A percentile compares a stretch with the other conserved stretches of the same genome.
Evolutionary conservation across 2,329 filamentous ascomycete genomes (phyloP).

Genomic region (Cladophialophora psammophila): DNA sequence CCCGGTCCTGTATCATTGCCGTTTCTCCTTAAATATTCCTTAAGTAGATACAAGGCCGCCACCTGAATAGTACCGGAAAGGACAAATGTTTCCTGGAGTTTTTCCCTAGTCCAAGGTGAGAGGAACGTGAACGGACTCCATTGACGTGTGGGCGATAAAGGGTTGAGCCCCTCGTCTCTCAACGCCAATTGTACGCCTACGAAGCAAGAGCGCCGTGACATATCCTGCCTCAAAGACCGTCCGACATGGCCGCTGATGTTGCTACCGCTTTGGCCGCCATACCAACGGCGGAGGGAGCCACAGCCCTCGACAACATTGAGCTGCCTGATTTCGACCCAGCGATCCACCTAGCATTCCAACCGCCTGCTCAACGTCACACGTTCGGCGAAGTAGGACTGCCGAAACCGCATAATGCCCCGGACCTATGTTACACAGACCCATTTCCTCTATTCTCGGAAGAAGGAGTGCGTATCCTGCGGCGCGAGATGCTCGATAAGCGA

Average conservation of each 20-base stretch:
- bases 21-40: not conserved
- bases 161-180: not conserved
- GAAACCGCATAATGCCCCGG: constrained; percentile 16
- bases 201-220: not conserved
- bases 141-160: not conserved
- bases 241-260: constrained; percentile 8
- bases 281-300: not conserved
- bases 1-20: not conserved
- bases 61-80: not conserved
- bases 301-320: not conserved
- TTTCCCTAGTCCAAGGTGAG: not conserved
- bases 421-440: constrained; percentile 56
- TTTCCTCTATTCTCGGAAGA: constrained; percentile 69
- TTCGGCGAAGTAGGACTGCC: constrained; percentile 10
- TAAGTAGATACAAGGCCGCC: not conserved
- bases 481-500: constrained; percentile 62
- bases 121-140: not conserved
- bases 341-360: constrained; percentile 14
- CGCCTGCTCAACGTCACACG: constrained; percentile 9
- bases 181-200: not conserved
- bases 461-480: constrained; percentile 65
- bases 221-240: not conserved
- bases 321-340: constrained; percentile 13
- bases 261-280: not conserved
- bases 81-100: not conserved